phyloP scores from a whole-genome alignment of 228 moss, liverwort and hornwort species.

The Sphagnum magellanicum region DNA sequence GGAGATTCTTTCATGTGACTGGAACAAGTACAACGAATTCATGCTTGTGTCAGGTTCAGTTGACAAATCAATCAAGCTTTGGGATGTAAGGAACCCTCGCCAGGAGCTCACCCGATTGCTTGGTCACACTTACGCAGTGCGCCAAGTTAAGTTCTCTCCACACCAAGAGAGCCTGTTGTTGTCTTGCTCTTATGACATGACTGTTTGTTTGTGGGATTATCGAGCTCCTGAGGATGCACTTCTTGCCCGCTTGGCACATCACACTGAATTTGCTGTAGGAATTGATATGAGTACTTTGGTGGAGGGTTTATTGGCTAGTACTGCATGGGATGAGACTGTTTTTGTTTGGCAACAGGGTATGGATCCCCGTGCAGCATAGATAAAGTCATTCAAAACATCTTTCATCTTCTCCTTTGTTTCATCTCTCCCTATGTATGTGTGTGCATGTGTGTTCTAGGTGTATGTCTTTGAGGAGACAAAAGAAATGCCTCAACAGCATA shows the following conservation, averaged over 20 bases:
- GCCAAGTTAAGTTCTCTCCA: slow-evolving; percentile 86
- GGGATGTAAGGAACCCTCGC: slow-evolving; percentile 88
- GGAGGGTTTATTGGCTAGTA: slow-evolving; percentile 92
- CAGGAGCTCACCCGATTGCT: slow-evolving; percentile 68
- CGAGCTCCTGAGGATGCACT: slow-evolving; percentile 86
- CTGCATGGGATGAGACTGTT: slow-evolving; percentile 90
- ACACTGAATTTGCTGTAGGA: slow-evolving; percentile 91
- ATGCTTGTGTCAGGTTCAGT: slow-evolving; percentile 85
- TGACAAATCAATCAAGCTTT: slow-evolving; percentile 90
- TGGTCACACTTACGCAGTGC: slow-evolving; percentile 85
- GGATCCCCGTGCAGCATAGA: slow-evolving; percentile 67
- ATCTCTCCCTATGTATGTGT: no score
- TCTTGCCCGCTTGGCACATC: slow-evolving; percentile 83
- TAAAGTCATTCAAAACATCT: background rate
- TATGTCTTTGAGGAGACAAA: no score
- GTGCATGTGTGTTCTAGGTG: no score
- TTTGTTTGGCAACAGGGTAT: slow-evolving; percentile 94
- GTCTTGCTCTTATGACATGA: slow-evolving; percentile 98
- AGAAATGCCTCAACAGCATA: no score
- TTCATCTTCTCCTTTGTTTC: background rate
- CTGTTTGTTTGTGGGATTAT: slow-evolving; percentile 88
- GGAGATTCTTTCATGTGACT: slow-evolving; percentile 89
- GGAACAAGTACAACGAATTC: slow-evolving; percentile 96
- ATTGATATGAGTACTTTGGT: slow-evolving; percentile 91
- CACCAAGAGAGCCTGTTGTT: slow-evolving; percentile 74